Evolutionary conservation across 345 rosid species (phyloP).

Genomic region (Punica granatum): DNA sequence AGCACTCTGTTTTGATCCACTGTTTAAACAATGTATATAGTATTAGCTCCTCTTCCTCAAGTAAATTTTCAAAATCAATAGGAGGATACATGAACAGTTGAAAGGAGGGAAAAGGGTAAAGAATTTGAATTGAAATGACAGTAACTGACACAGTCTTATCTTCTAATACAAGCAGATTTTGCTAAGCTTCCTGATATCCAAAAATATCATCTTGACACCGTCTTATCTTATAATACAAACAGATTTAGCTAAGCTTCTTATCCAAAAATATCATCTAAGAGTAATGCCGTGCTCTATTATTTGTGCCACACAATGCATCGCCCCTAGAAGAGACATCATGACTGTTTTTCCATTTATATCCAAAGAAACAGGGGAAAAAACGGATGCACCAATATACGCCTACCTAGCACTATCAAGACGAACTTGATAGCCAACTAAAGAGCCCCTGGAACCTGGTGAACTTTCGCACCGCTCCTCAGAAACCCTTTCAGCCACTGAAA

Average conservation of each 20-base stretch:
- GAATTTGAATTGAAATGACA: neutral
- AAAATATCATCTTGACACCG: too few relatives aligned
- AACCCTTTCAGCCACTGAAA: conserved; percentile 95
- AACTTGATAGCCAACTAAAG: conserved; percentile 97
- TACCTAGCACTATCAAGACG: conserved; percentile 92
- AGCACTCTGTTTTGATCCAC: neutral
- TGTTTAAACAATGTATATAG: neutral
- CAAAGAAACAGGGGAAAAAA: neutral
- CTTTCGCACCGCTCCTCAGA: conserved; percentile 90
- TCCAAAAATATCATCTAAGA: too few relatives aligned
- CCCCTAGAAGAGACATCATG: neutral
- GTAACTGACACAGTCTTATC: neutral
- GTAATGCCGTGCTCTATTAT: neutral
- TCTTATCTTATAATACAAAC: too few relatives aligned
- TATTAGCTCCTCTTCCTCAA: neutral
- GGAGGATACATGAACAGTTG: neutral
- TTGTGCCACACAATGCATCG: neutral
- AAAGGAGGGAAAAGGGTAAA: neutral
- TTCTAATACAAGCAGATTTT: neutral
- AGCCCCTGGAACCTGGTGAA: conserved; percentile 72
- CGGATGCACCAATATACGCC: neutral
- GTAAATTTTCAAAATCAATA: neutral
- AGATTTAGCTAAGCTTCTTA: too few relatives aligned
- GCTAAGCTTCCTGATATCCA: neutral
- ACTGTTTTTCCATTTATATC: neutral